These are phyloP conservation scores for Fusarium sp. DNA, from an alignment of 2,329 filamentous ascomycete species.

Conservation along the genomic window DNA sequence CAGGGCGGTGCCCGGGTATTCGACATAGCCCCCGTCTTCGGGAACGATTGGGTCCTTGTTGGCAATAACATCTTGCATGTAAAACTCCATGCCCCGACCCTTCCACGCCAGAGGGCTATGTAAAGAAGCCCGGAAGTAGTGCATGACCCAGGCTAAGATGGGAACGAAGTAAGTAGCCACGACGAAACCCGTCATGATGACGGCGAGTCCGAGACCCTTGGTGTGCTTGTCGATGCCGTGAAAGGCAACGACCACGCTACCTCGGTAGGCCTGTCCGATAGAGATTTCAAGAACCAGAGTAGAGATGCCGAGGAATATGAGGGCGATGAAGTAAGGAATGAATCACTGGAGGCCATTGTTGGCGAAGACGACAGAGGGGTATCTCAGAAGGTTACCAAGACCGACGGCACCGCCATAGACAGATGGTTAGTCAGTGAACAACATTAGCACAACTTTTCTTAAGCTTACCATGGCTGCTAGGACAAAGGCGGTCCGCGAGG, in stretches of 20 bases:
- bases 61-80: background rate
- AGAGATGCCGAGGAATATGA: constrained; percentile 60
- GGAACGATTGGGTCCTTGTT: background rate
- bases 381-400: constrained; percentile 65
- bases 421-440: too few relatives aligned
- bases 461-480: background rate
- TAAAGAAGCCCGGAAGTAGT: constrained; percentile 65
- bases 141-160: constrained; percentile 66
- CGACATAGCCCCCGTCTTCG: constrained; percentile 32
- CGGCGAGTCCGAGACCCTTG: constrained; percentile 62
- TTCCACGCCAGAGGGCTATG: constrained; percentile 64
- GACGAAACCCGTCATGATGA: constrained; percentile 62
- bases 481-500: background rate
- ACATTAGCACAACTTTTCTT: too few relatives aligned
- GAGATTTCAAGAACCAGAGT: constrained; percentile 68
- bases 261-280: constrained; percentile 73
- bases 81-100: constrained; percentile 18
- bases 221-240: constrained; percentile 60
- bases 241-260: constrained; percentile 62
- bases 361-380: constrained; percentile 66
- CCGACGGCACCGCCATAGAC: constrained; percentile 61
- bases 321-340: constrained; percentile 62
- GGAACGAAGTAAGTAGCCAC: constrained; percentile 65
- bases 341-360: constrained; percentile 69
- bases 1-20: constrained; percentile 54